A percentile compares a stretch with the other conserved stretches of the same genome.
These are phyloP conservation scores for Malassezia arunalokei DNA, from an alignment of 1,284 basidiomycete species.

Conservation along the genomic window DNA sequence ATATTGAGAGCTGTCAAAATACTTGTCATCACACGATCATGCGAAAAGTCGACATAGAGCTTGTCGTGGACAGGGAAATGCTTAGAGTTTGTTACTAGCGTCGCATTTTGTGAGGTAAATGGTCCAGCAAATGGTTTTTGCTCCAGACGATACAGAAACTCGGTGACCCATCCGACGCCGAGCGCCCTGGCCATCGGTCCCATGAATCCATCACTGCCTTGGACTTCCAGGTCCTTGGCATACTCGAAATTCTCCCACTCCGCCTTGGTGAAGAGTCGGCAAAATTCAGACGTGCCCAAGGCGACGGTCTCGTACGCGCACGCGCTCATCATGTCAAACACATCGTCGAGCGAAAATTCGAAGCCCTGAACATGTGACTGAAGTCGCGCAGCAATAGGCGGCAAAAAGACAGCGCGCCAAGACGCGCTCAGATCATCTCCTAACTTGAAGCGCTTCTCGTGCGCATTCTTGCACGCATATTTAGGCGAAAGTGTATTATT, in stretches of 20 bases:
- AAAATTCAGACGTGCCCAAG: constrained; percentile 53
- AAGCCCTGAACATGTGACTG: constrained; percentile 24
- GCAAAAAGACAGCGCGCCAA: constrained; percentile 28
- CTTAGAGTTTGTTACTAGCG: constrained; percentile 19
- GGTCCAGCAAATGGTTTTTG: constrained; percentile 18
- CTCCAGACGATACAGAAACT: constrained; percentile 35
- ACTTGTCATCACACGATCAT: constrained; percentile 32
- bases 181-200: constrained; percentile 65
- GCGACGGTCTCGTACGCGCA: constrained; percentile 35
- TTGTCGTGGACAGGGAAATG: constrained; percentile 37
- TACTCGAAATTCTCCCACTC: constrained; percentile 68
- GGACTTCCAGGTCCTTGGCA: constrained; percentile 52
- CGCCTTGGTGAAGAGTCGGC: constrained; percentile 70
- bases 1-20: constrained; percentile 38
- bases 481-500: constrained; percentile 71
- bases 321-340: constrained; percentile 45
- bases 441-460: background rate
- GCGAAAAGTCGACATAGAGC: constrained; percentile 37
- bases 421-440: background rate
- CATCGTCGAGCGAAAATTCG: constrained; percentile 47
- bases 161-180: constrained; percentile 63
- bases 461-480: constrained; percentile 52
- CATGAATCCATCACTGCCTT: constrained; percentile 63
- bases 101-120: constrained; percentile 32
- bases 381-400: constrained; percentile 23